These are phyloP conservation scores for Metschnikowia baotianmanensis DNA, from an alignment of 805 yeast species.

Conservation along the genomic window DNA sequence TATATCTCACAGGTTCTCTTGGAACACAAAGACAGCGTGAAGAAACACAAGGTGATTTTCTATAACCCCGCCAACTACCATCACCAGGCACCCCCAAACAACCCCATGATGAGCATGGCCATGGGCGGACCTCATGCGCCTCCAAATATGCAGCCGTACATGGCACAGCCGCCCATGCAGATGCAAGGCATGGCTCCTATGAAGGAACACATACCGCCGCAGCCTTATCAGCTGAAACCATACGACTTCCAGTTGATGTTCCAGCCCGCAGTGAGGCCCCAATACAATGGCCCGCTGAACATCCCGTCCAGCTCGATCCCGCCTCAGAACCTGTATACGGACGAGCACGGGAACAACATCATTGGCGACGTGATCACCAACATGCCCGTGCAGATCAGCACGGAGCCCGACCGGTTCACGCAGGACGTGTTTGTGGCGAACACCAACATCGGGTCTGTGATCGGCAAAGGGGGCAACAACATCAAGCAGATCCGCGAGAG, in stretches of 20 bases:
- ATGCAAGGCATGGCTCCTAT: constrained; percentile 11
- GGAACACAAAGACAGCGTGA: constrained; percentile 52
- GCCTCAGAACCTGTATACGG: constrained; percentile 37
- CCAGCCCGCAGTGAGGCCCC: constrained; percentile 37
- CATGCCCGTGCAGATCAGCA: constrained; percentile 34
- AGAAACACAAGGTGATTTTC: constrained; percentile 53
- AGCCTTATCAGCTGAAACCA: constrained; percentile 21
- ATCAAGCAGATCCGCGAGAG: constrained; percentile 72
- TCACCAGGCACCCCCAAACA: constrained; percentile 12
- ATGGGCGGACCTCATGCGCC: constrained; percentile 20
- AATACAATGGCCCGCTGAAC: constrained; percentile 17
- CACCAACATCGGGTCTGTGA: constrained; percentile 76
- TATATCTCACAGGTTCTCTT: constrained; percentile 67
- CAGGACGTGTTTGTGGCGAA: constrained; percentile 77
- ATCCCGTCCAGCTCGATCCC: constrained; percentile 8
- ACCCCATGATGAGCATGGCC: constrained; percentile 22
- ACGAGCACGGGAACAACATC: constrained; percentile 43
- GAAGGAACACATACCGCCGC: constrained; percentile 10
- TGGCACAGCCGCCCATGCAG: constrained; percentile 12
- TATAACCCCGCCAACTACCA: constrained; percentile 55
- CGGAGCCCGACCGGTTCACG: constrained; percentile 49
- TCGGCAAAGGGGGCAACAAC: constrained; percentile 83
- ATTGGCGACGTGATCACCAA: constrained; percentile 44
- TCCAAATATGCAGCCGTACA: constrained; percentile 13
- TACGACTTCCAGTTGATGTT: constrained; percentile 42